Evolutionary conservation across 139 green algal species (phyloP), one percentile per base, ranked within the genome.

Genomic region (Marvania coccoides): DNA sequence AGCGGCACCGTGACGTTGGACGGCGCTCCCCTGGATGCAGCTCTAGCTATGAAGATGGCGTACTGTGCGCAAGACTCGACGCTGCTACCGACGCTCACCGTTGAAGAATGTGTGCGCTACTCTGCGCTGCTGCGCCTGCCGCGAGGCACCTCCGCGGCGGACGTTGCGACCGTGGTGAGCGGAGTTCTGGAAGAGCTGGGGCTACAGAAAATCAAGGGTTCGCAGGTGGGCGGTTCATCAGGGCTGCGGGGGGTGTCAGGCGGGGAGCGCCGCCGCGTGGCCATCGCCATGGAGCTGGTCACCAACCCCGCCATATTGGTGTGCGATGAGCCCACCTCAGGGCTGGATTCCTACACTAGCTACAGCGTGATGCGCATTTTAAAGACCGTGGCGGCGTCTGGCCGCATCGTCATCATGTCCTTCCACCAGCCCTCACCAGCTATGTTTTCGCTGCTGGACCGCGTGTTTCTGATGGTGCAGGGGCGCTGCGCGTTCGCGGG

Each of bases 201-300:
- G 5, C 63, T 87, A 19, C 5, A 10, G 2, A 56, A 78, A 46
- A 67, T 88, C 39, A 34, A 57, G 5, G 35, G 61, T 34, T 73
- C 65, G 8, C 72, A 56, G 6, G 78, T 89, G 47, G 70, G 73
- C 15, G 77, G 77, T n/a, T 30, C 33, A 34, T 54, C 51, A 19
- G 69, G 72, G 54, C 63, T 71, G 15, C 64, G 69, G 10, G 78
- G 80, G 62, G 70, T 86, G 35, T 78, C 58, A 37, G 83, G 85
- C 39, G 86, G 86, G 13, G 85, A 91, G 67, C 71, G 83, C 57
- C 67, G 81, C 57, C 68, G 86, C 13, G 77, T 92, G 1, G 72
- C 77, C 0, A 87, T 90, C n/a, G 86, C 63, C 23, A 90, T 90
- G 77, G 87, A 93, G 78, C 72, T 94, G 24, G 75, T 91, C 4